These are phyloP conservation scores for Cephaloascus albidus DNA, from an alignment of 805 yeast species.

Conservation along the genomic window DNA sequence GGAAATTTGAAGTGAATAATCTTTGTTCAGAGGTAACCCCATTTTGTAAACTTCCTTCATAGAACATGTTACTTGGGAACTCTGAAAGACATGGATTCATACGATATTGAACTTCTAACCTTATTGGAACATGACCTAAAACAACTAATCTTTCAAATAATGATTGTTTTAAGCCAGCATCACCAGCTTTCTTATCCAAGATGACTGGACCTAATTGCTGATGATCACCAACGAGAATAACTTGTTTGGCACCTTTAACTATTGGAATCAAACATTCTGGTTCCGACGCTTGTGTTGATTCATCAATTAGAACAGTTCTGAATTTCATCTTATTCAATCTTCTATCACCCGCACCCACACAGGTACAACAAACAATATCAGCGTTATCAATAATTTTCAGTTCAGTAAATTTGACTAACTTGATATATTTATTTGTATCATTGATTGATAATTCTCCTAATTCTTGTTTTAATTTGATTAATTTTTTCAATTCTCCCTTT, in stretches of 20 bases:
- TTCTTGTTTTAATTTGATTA: slow-evolving; percentile 49
- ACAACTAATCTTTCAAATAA: slow-evolving; percentile 78
- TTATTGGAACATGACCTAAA: slow-evolving; percentile 75
- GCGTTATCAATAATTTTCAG: slow-evolving; percentile 38
- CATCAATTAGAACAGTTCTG: slow-evolving; percentile 81
- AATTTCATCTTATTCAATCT: slow-evolving; percentile 50
- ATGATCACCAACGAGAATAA: slow-evolving; percentile 89
- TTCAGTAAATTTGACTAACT: slow-evolving; percentile 39
- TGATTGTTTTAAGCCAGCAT: slow-evolving; percentile 82
- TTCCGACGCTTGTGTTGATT: slow-evolving; percentile 89
- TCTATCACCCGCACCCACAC: slow-evolving; percentile 84
- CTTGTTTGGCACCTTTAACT: slow-evolving; percentile 83
- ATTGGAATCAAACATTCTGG: slow-evolving; percentile 88
- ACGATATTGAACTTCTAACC: slow-evolving; percentile 89
- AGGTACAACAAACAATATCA: slow-evolving; percentile 82
- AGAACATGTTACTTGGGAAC: slow-evolving; percentile 84
- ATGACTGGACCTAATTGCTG: slow-evolving; percentile 94
- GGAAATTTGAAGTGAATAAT: slow-evolving; percentile 51
- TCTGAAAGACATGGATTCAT: slow-evolving; percentile 88
- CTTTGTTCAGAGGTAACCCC: slow-evolving; percentile 81
- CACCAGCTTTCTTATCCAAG: slow-evolving; percentile 67
- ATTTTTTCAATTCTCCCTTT: slow-evolving; percentile 47
- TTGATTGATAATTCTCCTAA: slow-evolving; percentile 55
- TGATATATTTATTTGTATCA: slow-evolving; percentile 39
- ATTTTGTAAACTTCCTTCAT: slow-evolving; percentile 86